These are phyloP conservation scores for Aspergillus floridensis DNA, from an alignment of 2,329 filamentous ascomycete species.

Conservation along the genomic window DNA sequence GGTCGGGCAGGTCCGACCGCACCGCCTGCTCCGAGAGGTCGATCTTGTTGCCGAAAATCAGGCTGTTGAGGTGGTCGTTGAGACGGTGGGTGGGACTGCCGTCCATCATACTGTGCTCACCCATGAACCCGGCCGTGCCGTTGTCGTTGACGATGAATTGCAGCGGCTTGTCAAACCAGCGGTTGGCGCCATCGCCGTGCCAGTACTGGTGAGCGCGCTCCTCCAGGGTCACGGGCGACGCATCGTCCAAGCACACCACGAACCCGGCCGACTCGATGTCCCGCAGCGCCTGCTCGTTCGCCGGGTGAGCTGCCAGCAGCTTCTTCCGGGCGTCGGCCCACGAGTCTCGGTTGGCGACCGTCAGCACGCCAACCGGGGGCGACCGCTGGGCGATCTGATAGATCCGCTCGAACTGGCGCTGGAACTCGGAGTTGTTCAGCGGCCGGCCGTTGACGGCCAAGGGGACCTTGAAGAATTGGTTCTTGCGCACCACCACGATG, in stretches of 20 bases:
- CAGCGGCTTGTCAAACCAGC: slow-evolving; percentile 97
- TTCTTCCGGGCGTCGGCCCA: slow-evolving; percentile 81
- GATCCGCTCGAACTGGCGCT: slow-evolving; percentile 81
- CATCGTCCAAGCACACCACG: slow-evolving; percentile 88
- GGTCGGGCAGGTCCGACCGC: slow-evolving; percentile 81
- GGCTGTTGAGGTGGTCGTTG: slow-evolving; percentile 89
- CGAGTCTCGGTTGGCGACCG: slow-evolving; percentile 87
- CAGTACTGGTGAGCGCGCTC: slow-evolving; percentile 96
- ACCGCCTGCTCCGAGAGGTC: slow-evolving; percentile 77
- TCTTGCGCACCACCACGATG: slow-evolving; percentile 87
- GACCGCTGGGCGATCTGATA: slow-evolving; percentile 72
- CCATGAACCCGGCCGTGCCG: slow-evolving; percentile 94
- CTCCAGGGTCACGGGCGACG: slow-evolving; percentile 85
- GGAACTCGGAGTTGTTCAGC: slow-evolving; percentile 84
- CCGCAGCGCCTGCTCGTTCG: slow-evolving; percentile 75
- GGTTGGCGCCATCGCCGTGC: slow-evolving; percentile 94
- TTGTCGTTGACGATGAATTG: slow-evolving; percentile 99
- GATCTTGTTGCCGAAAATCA: slow-evolving; percentile 92
- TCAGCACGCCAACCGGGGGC: slow-evolving; percentile 77
- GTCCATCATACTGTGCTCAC: slow-evolving; percentile 99
- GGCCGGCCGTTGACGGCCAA: slow-evolving; percentile 79
- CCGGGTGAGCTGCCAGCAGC: slow-evolving; percentile 71
- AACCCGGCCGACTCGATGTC: slow-evolving; percentile 87
- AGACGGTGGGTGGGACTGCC: slow-evolving; percentile 94
- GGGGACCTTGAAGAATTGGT: slow-evolving; percentile 91